These are phyloP conservation scores for Lachancea sp. DNA, from an alignment of 805 yeast genomes.

Conservation along the genomic window DNA sequence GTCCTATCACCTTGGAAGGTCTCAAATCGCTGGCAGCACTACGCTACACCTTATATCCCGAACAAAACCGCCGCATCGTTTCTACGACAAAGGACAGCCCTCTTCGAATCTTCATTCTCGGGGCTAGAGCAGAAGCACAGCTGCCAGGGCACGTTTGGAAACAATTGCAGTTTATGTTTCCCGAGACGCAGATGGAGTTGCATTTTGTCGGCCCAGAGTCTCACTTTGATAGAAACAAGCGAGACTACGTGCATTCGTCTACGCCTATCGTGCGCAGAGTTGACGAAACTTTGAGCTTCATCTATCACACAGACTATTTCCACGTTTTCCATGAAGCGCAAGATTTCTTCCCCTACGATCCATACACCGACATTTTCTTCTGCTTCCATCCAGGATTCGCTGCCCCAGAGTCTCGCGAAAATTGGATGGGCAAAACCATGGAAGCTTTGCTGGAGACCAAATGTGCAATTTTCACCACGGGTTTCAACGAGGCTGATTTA, in stretches of 20 bases:
- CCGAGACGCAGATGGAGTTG: slow-evolving; percentile 73
- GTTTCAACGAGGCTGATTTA: slow-evolving; percentile 73
- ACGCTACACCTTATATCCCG: slow-evolving; percentile 82
- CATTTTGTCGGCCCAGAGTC: slow-evolving; percentile 95
- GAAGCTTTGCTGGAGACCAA: slow-evolving; percentile 88
- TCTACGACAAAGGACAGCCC: slow-evolving; percentile 75
- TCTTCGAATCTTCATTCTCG: slow-evolving; percentile 79
- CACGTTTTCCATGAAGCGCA: slow-evolving; percentile 85
- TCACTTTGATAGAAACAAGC: slow-evolving; percentile 64
- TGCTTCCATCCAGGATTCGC: slow-evolving; percentile 93
- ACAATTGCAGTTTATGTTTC: slow-evolving; percentile 80
- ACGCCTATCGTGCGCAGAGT: slow-evolving; percentile 67
- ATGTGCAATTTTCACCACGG: slow-evolving; percentile 87
- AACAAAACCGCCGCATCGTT: slow-evolving; percentile 27
- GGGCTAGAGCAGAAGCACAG: slow-evolving; percentile 90
- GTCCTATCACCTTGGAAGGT: slow-evolving; percentile 88
- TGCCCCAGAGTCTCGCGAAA: slow-evolving; percentile 68
- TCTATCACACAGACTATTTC: slow-evolving; percentile 87
- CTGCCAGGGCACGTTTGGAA: slow-evolving; percentile 95
- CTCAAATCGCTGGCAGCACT: slow-evolving; percentile 89
- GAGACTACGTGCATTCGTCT: slow-evolving; percentile 49
- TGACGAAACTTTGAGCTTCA: slow-evolving; percentile 66
- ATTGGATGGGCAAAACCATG: slow-evolving; percentile 86
- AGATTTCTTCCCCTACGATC: slow-evolving; percentile 96
- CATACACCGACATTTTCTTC: slow-evolving; percentile 88